Evolutionary conservation across 345 rosid genomes (phyloP).

Genomic region (Eucalyptus shirleyi): DNA sequence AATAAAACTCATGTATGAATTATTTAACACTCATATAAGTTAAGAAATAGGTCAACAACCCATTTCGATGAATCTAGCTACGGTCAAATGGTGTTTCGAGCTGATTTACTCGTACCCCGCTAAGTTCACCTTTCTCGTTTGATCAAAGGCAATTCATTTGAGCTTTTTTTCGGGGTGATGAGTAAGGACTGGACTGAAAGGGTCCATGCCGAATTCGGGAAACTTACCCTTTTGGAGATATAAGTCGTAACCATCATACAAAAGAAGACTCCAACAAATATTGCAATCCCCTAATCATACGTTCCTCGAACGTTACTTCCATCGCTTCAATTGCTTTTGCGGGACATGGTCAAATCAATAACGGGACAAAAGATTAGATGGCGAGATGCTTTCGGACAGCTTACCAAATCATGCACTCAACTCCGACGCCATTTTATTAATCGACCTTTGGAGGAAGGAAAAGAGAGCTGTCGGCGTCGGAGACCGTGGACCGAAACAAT

Average conservation of each 20-base stretch:
- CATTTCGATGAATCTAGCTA: neutral
- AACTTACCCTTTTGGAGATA: neutral
- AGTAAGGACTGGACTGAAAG: neutral
- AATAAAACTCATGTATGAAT: neutral
- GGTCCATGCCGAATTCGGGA: neutral
- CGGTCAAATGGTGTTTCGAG: accelerated
- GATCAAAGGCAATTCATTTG: neutral
- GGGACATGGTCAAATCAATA: neutral
- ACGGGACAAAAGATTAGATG: neutral
- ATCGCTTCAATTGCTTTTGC: neutral
- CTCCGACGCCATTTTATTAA: neutral
- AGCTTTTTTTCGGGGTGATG: neutral
- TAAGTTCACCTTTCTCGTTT: neutral
- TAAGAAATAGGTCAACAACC: neutral
- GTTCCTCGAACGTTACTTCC: neutral
- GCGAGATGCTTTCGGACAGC: neutral
- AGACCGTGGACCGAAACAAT: neutral
- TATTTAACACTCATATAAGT: neutral
- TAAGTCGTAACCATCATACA: neutral
- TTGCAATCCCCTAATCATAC: neutral
- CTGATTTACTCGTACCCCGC: neutral
- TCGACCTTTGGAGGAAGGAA: neutral
- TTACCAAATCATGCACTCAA: neutral
- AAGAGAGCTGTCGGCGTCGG: neutral
- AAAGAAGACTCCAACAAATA: neutral